Base-by-base conservation (phyloP, 805 yeast species). In the Wickerhamomyces bisporus region DNA sequence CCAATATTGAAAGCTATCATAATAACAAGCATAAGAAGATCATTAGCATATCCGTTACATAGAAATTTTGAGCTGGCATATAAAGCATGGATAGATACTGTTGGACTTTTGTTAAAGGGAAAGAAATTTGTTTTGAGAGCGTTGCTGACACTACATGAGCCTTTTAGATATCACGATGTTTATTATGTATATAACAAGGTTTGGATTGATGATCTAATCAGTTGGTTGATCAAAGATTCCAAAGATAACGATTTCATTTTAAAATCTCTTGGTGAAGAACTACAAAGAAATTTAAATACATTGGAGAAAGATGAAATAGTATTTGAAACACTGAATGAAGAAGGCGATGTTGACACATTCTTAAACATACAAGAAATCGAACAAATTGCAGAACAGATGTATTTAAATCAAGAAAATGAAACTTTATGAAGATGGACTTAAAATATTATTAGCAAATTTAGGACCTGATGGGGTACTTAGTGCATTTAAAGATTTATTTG, bases 131-230 rank as follows among this genome's bases (percentile, higher is more conserved):
- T 89, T 0, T 62, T 88, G 26, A 73, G 75, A 47, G 64, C 73
- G 1, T 53, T 91, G 18, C 61, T 88, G 23, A 75, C 73, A 7
- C 59, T 78, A 13, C 73, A 84, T 47, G 91, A 84, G 53, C 61
- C 84, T 10, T 89, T 89, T 59, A 70, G 96, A 42, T 82, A 65
- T 53, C 95, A 87, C 54, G 95, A 87, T 52, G 72, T 82, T 16
- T 87, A 87, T 56, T 86, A 87, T 54, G 87, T 86, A 6, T 89
- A 89, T 57, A 84, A 84, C 53, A 78, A 77, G 53, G 70, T 88
- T 0, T 70, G 86, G 67, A 48, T 87, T 5, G 87, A 84, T 50
- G 96, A 89, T 56, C 65, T 86, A 44, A 71, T 85, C 40, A 66
- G 81, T 13, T 89, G 95, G 95, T 57, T 83, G 14, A 65, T 83